Percentiles rank a stretch among this genome's conserved stretches.
These are phyloP conservation scores for Tylopilus plumbeoviolaceoides DNA, from an alignment of 768 basidiomycete species.

Conservation along the genomic window DNA sequence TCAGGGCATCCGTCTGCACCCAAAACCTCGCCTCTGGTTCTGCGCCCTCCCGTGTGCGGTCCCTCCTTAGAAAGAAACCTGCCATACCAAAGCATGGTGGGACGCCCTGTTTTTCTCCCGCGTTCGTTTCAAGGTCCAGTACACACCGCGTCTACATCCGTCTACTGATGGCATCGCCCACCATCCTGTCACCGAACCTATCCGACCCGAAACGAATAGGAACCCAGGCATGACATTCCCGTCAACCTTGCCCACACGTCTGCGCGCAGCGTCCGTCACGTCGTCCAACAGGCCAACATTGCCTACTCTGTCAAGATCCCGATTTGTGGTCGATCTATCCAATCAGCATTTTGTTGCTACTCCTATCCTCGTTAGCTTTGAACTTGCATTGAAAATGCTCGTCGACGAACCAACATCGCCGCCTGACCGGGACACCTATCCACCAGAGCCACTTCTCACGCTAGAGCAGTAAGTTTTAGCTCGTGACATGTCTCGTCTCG, in stretches of 20 bases:
- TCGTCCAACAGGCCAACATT: background rate
- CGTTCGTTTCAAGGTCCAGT: conserved; percentile 59
- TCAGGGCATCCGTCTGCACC: conserved; percentile 60
- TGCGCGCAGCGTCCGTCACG: conserved; percentile 18
- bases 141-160: conserved; percentile 18
- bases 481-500: background rate
- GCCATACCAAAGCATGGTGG: conserved; percentile 56
- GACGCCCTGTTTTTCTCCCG: conserved; percentile 74
- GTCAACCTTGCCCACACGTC: conserved; percentile 14
- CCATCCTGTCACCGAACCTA: conserved; percentile 48
- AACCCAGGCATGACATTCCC: conserved; percentile 7
- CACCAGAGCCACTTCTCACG: conserved; percentile 58
- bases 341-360: conserved; percentile 6
- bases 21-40: conserved; percentile 50
- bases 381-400: conserved; percentile 13
- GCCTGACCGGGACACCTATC: background rate
- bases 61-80: conserved; percentile 19
- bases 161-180: conserved; percentile 34
- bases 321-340: conserved; percentile 20
- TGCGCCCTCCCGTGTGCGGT: conserved; percentile 7
- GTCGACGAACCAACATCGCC: background rate
- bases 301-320: conserved; percentile 18
- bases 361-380: conserved; percentile 3
- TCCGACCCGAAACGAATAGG: conserved; percentile 16
- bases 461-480: conserved; percentile 38